These are phyloP conservation scores for Globisporangium parvum DNA, from an alignment of 352 stramenopile genomes.

Conservation along the genomic window DNA sequence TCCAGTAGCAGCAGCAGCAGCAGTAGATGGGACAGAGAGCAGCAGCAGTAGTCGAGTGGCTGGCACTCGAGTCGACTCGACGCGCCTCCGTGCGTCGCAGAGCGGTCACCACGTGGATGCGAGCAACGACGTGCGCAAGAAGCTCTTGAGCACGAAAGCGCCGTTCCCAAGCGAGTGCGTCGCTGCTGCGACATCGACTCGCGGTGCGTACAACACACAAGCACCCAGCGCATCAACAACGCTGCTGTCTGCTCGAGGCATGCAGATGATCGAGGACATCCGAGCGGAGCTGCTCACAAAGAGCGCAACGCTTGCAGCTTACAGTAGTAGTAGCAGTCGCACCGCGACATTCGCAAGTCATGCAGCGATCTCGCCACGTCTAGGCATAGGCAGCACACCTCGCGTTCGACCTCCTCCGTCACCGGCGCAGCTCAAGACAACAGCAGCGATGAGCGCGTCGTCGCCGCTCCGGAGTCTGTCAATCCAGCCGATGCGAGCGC, in stretches of 20 bases:
- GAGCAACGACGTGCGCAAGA: conserved; percentile 23
- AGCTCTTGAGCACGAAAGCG: conserved; percentile 28
- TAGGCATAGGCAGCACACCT: neutral
- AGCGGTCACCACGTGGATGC: neutral
- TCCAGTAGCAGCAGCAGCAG: conserved; percentile 2
- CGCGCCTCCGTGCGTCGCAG: neutral
- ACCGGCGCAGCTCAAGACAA: neutral
- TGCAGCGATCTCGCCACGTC: neutral
- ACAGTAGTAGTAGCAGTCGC: conserved; percentile 11
- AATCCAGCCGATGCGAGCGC: conserved; percentile 12
- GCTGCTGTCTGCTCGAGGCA: conserved; percentile 30
- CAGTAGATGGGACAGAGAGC: no score
- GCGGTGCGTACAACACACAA: neutral
- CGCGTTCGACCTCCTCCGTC: no score
- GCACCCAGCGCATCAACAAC: neutral
- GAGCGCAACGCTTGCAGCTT: conserved; percentile 14
- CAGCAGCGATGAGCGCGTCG: conserved; percentile 10
- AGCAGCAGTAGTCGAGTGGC: conserved; percentile 5
- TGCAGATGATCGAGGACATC: conserved; percentile 42
- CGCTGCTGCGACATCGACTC: neutral
- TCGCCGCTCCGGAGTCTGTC: conserved; percentile 26
- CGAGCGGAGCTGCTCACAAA: conserved; percentile 28
- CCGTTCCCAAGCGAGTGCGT: neutral
- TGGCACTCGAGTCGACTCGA: conserved; percentile 3
- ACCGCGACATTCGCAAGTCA: conserved; percentile 9